Evolutionary conservation across 176 grass and related monocot genomes (phyloP).

Genomic region (Bromus sterilis): DNA sequence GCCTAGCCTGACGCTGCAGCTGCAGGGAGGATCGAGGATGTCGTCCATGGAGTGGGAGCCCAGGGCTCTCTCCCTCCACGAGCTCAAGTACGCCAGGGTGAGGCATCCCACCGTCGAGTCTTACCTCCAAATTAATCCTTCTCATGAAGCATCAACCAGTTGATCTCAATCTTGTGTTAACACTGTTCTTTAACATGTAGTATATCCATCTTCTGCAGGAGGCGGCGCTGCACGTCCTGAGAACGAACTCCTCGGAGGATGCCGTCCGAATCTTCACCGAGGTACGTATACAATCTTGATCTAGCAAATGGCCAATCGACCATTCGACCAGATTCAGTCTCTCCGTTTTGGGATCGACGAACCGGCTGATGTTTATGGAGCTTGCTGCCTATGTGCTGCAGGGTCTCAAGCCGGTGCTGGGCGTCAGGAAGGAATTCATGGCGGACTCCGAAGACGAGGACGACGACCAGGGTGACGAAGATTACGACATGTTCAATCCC

Average conservation of each 20-base stretch:
- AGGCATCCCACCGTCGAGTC: background rate
- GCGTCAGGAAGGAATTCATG: background rate
- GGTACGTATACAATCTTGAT: background rate
- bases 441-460: background rate
- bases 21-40: background rate
- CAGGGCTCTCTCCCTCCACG: conserved; percentile 42
- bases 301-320: background rate
- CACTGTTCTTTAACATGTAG: background rate
- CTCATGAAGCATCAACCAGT: too few species aligned
- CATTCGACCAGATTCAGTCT: background rate
- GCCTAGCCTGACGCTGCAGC: background rate
- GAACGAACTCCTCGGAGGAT: background rate
- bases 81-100: conserved; percentile 55
- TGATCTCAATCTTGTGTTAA: background rate
- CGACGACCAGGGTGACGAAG: background rate
- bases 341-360: background rate
- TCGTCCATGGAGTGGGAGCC: conserved; percentile 59
- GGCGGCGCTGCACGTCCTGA: background rate
- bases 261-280: background rate
- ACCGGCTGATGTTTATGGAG: background rate
- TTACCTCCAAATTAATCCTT: too few species aligned
- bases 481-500: background rate
- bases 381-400: background rate
- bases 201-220: background rate
- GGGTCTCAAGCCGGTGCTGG: conserved; percentile 9